These are phyloP conservation scores for Fraxinus pennsylvanica DNA, from an alignment of 257 asterid species.

Conservation along the genomic window DNA sequence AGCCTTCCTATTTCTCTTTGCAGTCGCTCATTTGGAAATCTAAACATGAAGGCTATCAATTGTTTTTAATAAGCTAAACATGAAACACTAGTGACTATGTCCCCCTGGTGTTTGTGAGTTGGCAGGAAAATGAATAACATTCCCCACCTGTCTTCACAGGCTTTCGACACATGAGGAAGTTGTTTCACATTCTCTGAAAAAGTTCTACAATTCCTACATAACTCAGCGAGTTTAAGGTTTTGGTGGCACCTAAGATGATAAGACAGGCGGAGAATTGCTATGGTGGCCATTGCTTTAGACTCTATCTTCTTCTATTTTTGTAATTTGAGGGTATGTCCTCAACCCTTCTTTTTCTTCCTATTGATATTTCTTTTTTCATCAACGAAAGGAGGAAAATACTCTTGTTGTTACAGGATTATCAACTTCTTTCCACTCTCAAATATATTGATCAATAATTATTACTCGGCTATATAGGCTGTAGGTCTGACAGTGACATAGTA, in stretches of 20 bases:
- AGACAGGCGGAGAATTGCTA: background rate
- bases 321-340: background rate
- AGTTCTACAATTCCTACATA: background rate
- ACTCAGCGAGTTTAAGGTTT: background rate
- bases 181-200: background rate
- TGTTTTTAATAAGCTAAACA: background rate
- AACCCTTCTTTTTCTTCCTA: background rate
- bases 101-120: background rate
- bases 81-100: background rate
- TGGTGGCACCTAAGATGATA: background rate
- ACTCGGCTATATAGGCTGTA: too few species aligned
- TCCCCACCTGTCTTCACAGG: background rate
- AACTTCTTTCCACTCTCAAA: too few species aligned
- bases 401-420: background rate
- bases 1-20: background rate
- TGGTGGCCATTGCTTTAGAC: background rate
- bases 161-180: background rate
- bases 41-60: background rate
- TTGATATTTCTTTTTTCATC: background rate
- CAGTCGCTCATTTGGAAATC: background rate
- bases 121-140: background rate
- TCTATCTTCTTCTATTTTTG: background rate
- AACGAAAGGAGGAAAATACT: background rate
- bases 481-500: too few species aligned
- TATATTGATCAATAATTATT: too few species aligned